Evolutionary conservation across 1,284 basidiomycete genomes (phyloP), one percentile per base, ranked within the genome.

Genomic region (Athelia sp.): DNA sequence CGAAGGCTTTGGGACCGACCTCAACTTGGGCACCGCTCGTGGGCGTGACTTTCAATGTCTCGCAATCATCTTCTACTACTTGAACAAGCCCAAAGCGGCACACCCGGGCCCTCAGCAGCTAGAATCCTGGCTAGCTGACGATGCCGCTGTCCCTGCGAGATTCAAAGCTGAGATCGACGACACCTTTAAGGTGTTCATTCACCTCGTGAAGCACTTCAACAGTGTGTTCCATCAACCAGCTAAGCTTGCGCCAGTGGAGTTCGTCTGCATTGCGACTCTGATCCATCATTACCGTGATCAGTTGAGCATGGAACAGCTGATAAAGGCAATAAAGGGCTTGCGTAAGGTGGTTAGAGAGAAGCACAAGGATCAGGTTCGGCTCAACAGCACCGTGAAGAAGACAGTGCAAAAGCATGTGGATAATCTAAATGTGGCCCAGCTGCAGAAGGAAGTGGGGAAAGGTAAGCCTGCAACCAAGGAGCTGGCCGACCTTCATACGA

Each of bases 211-310:
- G 2, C 64, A 72, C 45, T 52, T 69, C 34, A 67, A 60, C 48
- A 52, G 61, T 0, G 51, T 67, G 11, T 70, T 77, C 50, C 54
- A 60, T 49, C 52, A 67, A 51, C 57, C 72, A 50, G 63, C 65
- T 46, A 78, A 77, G 36, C 71, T 86, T 3, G 71, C 82, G 0
- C 85, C 85, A 0, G 68, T 84, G 34, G 85, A 88, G 60, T 78
- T 87, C 52, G 69, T 84, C 24, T 65, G 72, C 54, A 75, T 78
- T 45, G 66, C 67, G 9, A 51, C 84, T 1, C 62, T 87, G 23
- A 73, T 87, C 15, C 70, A 71, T 9, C 63, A 68, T 6, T 62
- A 74, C 49, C 72, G 69, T 53, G 61, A 65, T 21, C 58, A 54
- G 14, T 52, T 76, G 50, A 61, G 66, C 0, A 47, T 67, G 52